Percentiles rank a stretch among this genome's conserved stretches.
Conservation (phyloP, 1,284 basidiomycete genomes). For the Somion occarium region DNA sequence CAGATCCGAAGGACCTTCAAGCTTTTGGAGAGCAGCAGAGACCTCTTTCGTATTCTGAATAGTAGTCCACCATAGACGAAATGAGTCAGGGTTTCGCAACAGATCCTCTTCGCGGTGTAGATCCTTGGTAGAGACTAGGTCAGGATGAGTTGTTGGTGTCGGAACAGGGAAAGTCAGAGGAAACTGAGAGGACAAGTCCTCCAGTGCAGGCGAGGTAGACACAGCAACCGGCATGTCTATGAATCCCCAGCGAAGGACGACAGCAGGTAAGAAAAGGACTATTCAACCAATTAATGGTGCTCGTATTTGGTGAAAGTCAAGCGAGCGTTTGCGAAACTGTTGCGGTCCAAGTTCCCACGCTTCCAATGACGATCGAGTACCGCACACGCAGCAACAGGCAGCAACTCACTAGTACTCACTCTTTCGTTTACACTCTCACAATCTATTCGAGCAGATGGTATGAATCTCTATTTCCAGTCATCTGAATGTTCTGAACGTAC, state of each 20-base stretch:
- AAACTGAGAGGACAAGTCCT: conserved; percentile 58
- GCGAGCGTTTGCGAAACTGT: not conserved
- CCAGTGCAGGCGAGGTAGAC: conserved; percentile 23
- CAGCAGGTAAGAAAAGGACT: not conserved
- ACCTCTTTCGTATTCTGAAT: conserved; percentile 76
- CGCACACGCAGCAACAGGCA: not conserved
- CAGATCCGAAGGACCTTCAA: conserved; percentile 43
- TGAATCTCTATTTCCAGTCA: not conserved
- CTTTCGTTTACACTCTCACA: not conserved
- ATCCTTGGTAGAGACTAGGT: conserved; percentile 75
- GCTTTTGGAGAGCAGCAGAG: conserved; percentile 51
- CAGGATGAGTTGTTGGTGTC: conserved; percentile 71
- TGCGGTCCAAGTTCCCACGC: not conserved
- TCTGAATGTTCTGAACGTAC: not conserved
- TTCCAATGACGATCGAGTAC: not conserved
- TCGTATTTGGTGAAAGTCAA: not conserved
- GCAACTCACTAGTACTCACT: not conserved
- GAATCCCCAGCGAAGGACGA: not conserved
- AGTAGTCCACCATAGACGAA: conserved; percentile 89
- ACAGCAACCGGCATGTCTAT: conserved; percentile 46
- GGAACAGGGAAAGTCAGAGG: conserved; percentile 86
- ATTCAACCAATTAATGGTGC: not conserved
- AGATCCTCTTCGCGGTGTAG: conserved; percentile 92
- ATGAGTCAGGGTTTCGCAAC: conserved; percentile 87
- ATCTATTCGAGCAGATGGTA: not conserved